Conservation (phyloP, 2,329 filamentous ascomycete species). For the Aspergillus quadrilineatus region DNA sequence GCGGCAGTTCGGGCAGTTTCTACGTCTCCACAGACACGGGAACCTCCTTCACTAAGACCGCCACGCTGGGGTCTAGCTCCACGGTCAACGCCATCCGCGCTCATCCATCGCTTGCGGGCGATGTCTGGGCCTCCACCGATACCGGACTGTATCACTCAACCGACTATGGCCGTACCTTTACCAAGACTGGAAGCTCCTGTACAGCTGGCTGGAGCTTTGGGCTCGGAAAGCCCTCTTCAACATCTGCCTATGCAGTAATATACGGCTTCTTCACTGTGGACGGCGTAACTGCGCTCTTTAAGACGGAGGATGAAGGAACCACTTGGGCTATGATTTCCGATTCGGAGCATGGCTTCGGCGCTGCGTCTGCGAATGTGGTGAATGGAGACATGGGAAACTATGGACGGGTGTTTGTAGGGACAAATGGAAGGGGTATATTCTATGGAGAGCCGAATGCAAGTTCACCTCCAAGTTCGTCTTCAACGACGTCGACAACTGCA, state of each 20-base stretch:
- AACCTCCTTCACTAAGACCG: slow-evolving; percentile 46
- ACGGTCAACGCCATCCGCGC: slow-evolving; percentile 21
- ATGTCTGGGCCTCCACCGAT: slow-evolving; percentile 42
- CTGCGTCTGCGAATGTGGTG: slow-evolving; percentile 26
- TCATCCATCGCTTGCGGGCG: slow-evolving; percentile 23
- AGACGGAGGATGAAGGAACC: slow-evolving; percentile 27
- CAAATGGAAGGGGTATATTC: slow-evolving; percentile 36
- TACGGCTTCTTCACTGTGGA: slow-evolving; percentile 30
- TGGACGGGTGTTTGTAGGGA: slow-evolving; percentile 34
- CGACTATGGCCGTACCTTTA: slow-evolving; percentile 53
- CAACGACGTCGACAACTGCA: slow-evolving; percentile 9
- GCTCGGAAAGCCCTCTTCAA: slow-evolving; percentile 22
- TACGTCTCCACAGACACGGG: slow-evolving; percentile 55
- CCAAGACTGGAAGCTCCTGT: slow-evolving; percentile 28
- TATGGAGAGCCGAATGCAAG: slow-evolving; percentile 26
- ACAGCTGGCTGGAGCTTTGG: slow-evolving; percentile 24
- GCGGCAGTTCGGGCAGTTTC: slow-evolving; percentile 46
- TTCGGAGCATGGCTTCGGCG: slow-evolving; percentile 27
- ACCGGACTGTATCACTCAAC: slow-evolving; percentile 56
- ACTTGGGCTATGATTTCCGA: slow-evolving; percentile 32
- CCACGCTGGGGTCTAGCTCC: slow-evolving; percentile 36
- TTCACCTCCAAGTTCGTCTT: slow-evolving; percentile 18
- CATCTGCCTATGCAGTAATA: slow-evolving; percentile 23
- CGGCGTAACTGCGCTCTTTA: slow-evolving; percentile 23
- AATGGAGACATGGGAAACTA: slow-evolving; percentile 28